These are phyloP conservation scores for Flaveria trinervia DNA, from an alignment of 129 eudicot genomes.

Conservation along the genomic window DNA sequence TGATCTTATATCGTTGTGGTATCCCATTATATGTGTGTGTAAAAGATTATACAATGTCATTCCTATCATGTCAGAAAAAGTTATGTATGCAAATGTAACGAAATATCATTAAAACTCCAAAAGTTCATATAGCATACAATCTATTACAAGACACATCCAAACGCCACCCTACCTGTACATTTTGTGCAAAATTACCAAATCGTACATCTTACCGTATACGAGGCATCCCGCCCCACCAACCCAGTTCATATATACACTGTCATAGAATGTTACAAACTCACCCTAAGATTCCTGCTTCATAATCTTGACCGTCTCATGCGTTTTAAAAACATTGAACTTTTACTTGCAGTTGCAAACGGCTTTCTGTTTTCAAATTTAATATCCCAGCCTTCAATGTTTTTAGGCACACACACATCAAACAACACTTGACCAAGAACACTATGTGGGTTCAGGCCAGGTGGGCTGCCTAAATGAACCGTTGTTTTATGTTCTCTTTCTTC, in stretches of 20 bases:
- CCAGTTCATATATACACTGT: constrained; percentile 18
- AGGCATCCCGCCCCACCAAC: background rate
- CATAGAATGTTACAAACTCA: background rate
- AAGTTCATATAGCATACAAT: background rate
- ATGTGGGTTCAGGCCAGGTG: constrained; percentile 13
- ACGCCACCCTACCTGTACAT: constrained; percentile 33
- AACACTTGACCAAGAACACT: constrained; percentile 17
- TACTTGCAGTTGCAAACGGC: constrained; percentile 59
- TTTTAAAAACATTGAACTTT: constrained; percentile 49
- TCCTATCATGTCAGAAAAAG: too few relatives aligned
- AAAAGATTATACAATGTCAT: too few relatives aligned
- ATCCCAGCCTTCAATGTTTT: constrained; percentile 93
- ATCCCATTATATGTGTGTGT: too few relatives aligned
- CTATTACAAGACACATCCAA: constrained; percentile 17
- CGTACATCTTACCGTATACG: background rate
- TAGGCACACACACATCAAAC: constrained; percentile 66
- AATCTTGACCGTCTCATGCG: constrained; percentile 68
- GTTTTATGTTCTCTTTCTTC: constrained; percentile 34
- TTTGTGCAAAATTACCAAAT: constrained; percentile 30
- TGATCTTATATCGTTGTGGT: too few relatives aligned
- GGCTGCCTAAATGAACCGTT: constrained; percentile 5
- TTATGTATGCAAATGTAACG: too few relatives aligned
- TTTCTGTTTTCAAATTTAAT: constrained; percentile 69
- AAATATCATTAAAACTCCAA: background rate
- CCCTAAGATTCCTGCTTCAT: constrained; percentile 35